Percentiles rank a stretch among this genome's conserved stretches.
Evolutionary conservation across 2,329 filamentous ascomycete species (phyloP).

Genomic region (Cordyceps javanica): DNA sequence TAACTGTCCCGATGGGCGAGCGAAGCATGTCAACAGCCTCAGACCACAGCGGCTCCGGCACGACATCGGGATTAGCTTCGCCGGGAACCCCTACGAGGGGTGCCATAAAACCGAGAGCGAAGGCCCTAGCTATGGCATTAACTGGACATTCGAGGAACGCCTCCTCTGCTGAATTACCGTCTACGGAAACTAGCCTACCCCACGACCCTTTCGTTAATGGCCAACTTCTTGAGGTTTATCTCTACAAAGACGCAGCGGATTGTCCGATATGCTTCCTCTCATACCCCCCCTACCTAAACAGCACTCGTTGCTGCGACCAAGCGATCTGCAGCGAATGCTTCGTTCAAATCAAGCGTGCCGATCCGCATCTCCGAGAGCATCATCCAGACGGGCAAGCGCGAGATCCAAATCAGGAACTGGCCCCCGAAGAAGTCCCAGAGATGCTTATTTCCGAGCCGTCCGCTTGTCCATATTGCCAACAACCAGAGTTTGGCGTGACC

Average conservation of each 20-base stretch:
- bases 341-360: slow-evolving; percentile 92
- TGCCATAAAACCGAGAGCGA: slow-evolving; percentile 76
- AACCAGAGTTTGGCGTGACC: slow-evolving; percentile 92
- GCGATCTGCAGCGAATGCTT: slow-evolving; percentile 98
- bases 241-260: slow-evolving; percentile 87
- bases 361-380: slow-evolving; percentile 84
- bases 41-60: slow-evolving; percentile 57
- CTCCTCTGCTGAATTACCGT: slow-evolving; percentile 64
- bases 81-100: slow-evolving; percentile 38
- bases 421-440: slow-evolving; percentile 47
- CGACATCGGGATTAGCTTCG: slow-evolving; percentile 50
- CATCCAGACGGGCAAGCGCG: slow-evolving; percentile 41
- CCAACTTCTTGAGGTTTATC: slow-evolving; percentile 83
- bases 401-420: slow-evolving; percentile 30
- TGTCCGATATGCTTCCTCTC: slow-evolving; percentile 97
- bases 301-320: slow-evolving; percentile 91
- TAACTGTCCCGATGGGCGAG: slow-evolving; percentile 74
- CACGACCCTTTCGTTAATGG: slow-evolving; percentile 87
- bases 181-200: slow-evolving; percentile 73
- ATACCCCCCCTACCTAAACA: slow-evolving; percentile 91
- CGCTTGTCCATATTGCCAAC: slow-evolving; percentile 89
- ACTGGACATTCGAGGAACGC: slow-evolving; percentile 67
- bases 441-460: slow-evolving; percentile 86
- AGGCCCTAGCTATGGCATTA: slow-evolving; percentile 78
- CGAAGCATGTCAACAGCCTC: slow-evolving; percentile 75